Evolutionary conservation across 805 yeast species (phyloP), one percentile per base, ranked within the genome.

Genomic region (Candida methanosorbosa): DNA sequence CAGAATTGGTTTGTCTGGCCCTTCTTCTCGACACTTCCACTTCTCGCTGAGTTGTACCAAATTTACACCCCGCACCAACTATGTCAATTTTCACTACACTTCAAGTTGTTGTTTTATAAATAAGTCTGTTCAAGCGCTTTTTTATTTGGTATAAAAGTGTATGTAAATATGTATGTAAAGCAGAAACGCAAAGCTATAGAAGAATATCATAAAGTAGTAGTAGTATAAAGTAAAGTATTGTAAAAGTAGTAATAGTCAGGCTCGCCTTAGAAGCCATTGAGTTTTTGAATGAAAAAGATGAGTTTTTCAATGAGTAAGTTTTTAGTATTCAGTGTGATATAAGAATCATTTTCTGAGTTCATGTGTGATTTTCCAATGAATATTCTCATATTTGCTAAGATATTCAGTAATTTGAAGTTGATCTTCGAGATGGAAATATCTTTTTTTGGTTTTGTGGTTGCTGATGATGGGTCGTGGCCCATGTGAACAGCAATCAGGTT

Each of bases 351-450:
- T 24, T 35, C 40, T 19, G 9, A 13, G 12, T 27, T 12, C 4
- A 4, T 18, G 5, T 36, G 34, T 14, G 42, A 27, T 29, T 47
- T 46, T 9, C 58, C 57, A 20, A 51, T 44, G 36, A 50, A 55
- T n/a, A 55, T 52, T 36, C 60, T 43, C 52, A 55, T 44, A 27
- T 51, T 46, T 16, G 50, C 56, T 20, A 51, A 34, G 8, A 54
- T 46, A 29, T 55, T 50, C 19, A 51, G 30, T 21, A 55, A 30
- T 22, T 50, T 50, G 41, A 46, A 45, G 32, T 48, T 50, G 19
- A 50, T 37, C 30, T 42, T 45, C 5, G 55, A 47, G 25, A 49
- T 43, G 2, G 43, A 27, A 1, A 49, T 43, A 9, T 27, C 32
- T 9, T 38, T 6, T 34, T 36, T 13, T 41, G 44, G 14, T 37